Base-by-base conservation (phyloP, 1,284 basidiomycete species). In the Exobasidium cylindrosporum region DNA sequence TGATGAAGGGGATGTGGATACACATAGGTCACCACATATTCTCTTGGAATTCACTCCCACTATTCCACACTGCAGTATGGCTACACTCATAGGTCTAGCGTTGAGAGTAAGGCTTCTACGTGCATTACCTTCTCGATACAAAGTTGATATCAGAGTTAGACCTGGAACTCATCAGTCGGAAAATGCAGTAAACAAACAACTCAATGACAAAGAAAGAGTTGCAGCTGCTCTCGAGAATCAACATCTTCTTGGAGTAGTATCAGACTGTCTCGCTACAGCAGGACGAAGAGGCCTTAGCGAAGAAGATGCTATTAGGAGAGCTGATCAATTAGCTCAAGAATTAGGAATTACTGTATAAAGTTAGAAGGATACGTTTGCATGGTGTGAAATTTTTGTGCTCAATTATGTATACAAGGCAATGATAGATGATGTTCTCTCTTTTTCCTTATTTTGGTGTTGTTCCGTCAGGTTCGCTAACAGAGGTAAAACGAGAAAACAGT, bases 201-300 rank as follows among this genome's bases (percentile, higher is more conserved):
- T 99, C 52, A 97, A 98, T 77, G 95, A 99, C 82, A 98, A 99
- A 82, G 95, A 99, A 82, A 85, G 95, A 54, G 96, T 98, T 0
- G 94, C 94, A 26, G 96, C 96, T 7, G 96, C 95, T 0, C 84
- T 98, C 40, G 95, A 98, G 81, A 98, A 98, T 81, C 85, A 86
- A 10, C 87, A 90, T 46, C 84, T 98, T 4, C 81, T 97, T 2
- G 88, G 89, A 60, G 91, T 94, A 0, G 87, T 98, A 1, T 92
- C 97, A 79, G 89, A 89, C 54, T 94, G 92, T 78, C 84, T 97
- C 40, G 82, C 82, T 6, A 84, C 84, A 6, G 84, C 85, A 0
- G 82, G 82, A 4, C 68, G 79, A 60, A 72, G 83, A 11, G 83
- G 83, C 10, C 50, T 56, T 31, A 62, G 47, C 14, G 62, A 60